These are phyloP conservation scores for Sclerotinia subarctica DNA, from an alignment of 2,329 filamentous ascomycete species.

Conservation along the genomic window DNA sequence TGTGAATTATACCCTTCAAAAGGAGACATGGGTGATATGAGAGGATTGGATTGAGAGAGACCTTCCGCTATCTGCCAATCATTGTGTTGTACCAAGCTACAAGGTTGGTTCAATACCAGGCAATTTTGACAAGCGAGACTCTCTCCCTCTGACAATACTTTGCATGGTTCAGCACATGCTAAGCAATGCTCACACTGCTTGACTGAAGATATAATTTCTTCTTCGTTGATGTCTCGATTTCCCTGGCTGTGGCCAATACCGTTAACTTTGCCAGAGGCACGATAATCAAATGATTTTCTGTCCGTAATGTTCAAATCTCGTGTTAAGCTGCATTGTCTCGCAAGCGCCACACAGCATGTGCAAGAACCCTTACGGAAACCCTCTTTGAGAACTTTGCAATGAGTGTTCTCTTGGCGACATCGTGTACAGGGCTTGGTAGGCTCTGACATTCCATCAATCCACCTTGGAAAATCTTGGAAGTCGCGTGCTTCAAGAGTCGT, in stretches of 20 bases:
- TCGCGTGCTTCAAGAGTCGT: conserved; percentile 43
- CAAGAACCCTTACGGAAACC: conserved; percentile 59
- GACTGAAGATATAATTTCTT: background rate
- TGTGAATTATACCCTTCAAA: conserved; percentile 22
- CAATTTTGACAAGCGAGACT: conserved; percentile 28
- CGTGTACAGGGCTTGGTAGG: conserved; percentile 47
- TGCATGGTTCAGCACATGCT: conserved; percentile 27
- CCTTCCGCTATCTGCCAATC: conserved; percentile 22
- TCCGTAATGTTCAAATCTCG: conserved; percentile 26
- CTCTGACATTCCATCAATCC: conserved; percentile 36
- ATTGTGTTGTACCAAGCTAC: conserved; percentile 23
- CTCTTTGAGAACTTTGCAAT: conserved; percentile 59
- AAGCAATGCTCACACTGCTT: conserved; percentile 31
- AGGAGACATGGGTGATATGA: conserved; percentile 19
- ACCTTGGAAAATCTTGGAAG: conserved; percentile 41
- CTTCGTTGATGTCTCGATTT: conserved; percentile 7
- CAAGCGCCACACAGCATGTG: conserved; percentile 59
- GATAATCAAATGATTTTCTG: conserved; percentile 8
- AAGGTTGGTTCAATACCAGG: conserved; percentile 25
- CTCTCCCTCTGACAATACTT: conserved; percentile 24
- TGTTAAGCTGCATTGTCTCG: conserved; percentile 57
- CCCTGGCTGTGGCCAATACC: background rate
- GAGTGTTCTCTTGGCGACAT: conserved; percentile 51
- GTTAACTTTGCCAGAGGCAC: conserved; percentile 9
- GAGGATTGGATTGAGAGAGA: background rate